Evolutionary conservation across 2,329 filamentous ascomycete species (phyloP), one percentile per base, ranked within the genome.

Genomic region (Gnomoniopsis sp.): DNA sequence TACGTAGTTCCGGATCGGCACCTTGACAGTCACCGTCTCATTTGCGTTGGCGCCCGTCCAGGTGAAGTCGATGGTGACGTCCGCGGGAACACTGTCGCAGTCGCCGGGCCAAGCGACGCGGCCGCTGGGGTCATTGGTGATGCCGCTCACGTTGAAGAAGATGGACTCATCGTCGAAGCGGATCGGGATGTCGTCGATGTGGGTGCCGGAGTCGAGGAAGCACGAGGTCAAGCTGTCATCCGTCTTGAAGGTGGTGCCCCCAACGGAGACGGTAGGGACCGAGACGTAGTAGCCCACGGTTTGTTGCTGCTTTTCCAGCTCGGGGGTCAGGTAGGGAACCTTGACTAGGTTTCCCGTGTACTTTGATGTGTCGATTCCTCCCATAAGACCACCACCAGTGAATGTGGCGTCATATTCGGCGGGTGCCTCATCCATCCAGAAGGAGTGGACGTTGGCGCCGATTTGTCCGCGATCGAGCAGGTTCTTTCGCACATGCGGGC

Each of bases 391-490:
- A 21, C 66, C 67, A 49, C 72, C 72, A 0, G 64, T 67, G 53
- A 66, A 68, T 12, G 67, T 66, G 33, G 63, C 67, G 15, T 60
- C 49, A 17, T 62, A 49, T 34, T 63, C 63, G 3, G 57, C 58
- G 7, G 67, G 65, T 11, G 66, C 61, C 52, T 67, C 62, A 55
- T 73, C 69, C 60, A 73, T 72, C 70, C 71, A 74, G 65, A 72
- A 67, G 6, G 62, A 62, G 64, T 70, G 65, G 8, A 72, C 69
- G 21, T 67, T 62, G 22, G 66, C 65, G 6, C 60, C 63, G 47
- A 72, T 69, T 21, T 57, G 50, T 1, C 69, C 69, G 6, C 62
- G 55, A 30, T 70, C 61, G 14, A 69, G 67, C 2, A 73, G 67
- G 49, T 71, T 65, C 49, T 70, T 67, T 33, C 72, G 67, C 55